Base-by-base conservation (phyloP, 106 monocot species). In the Acorus calamus region DNA sequence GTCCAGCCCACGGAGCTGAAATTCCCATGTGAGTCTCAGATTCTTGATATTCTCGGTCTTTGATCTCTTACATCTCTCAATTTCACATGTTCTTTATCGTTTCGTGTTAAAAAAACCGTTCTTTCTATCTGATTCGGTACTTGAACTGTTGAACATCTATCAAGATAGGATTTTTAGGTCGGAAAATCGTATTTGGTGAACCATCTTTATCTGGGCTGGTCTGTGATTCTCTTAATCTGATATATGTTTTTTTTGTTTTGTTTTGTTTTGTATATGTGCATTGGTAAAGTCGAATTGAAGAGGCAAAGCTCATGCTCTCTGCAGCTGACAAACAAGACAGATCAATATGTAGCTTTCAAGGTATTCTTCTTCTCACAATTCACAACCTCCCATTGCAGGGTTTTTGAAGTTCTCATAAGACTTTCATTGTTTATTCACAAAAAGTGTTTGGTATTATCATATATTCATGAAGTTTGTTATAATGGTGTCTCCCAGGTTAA, bases 401-500 rank as follows among this genome's bases (percentile, higher is more conserved):
- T 59, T 5, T 48, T 50, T 42, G 7, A 47, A 47, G 28, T 28
- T 28, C 28, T 28, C 28, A 28, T 28, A 28, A 28, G 28, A 28
- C 28, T 28, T 28, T 28, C 28, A 28, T 28, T 28, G 28, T 28
- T 28, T 28, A 28, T 28, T 28, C 28, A 28, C 28, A 28, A 28
- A 28, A 28, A 28, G 28, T 28, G 28, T 28, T 28, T 28, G 28
- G 28, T 28, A 28, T 28, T 28, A 28, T 28, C 28, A 28, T 28
- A 28, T 28, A 28, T 28, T 28, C 28, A 28, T 28, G 28, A 28
- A 28, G 28, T 56, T 4, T 8, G 14, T 55, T 1, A 5, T 56
- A 7, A 47, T 6, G 67, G 2, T 14, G 47, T 7, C 68, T 73
- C 52, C 6, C 64, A 94, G 94, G 89, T 94, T 42, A 94, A 94